Conservation (phyloP, 176 grass and related monocot species). For the Oryza meridionalis region DNA sequence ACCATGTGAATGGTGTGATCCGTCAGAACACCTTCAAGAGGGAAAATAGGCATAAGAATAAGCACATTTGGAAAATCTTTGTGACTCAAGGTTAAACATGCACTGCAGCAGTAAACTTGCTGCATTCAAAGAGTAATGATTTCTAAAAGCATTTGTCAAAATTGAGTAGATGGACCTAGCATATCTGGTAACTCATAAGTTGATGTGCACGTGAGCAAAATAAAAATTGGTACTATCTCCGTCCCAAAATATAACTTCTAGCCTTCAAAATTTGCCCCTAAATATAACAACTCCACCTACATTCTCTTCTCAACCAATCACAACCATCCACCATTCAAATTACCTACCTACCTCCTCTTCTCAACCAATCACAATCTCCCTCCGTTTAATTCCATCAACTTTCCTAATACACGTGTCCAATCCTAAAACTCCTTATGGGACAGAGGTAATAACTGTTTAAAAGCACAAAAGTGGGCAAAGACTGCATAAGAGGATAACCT, state of each 20-base stretch:
- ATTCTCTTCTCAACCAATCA: no score
- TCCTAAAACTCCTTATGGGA: no score
- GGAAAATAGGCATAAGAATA: neutral
- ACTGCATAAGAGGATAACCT: neutral
- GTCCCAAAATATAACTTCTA: no score
- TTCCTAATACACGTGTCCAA: no score
- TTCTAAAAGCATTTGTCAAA: slow-evolving; percentile 8
- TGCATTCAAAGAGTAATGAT: neutral
- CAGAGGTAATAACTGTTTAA: no score
- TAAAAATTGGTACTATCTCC: neutral
- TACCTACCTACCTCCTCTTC: no score
- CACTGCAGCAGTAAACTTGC: neutral
- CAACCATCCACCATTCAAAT: no score
- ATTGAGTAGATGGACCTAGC: neutral
- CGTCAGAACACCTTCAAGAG: slow-evolving; percentile 61
- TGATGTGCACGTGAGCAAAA: neutral
- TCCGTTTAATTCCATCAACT: no score
- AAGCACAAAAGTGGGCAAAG: neutral
- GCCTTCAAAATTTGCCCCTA: no score
- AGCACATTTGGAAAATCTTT: neutral
- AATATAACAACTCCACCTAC: no score
- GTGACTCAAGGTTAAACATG: neutral
- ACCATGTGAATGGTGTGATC: slow-evolving; percentile 92
- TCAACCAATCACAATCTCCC: no score
- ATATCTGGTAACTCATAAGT: neutral